Evolutionary conservation across 2,329 filamentous ascomycete genomes (phyloP).

Genomic region (Scedosporium boydii): DNA sequence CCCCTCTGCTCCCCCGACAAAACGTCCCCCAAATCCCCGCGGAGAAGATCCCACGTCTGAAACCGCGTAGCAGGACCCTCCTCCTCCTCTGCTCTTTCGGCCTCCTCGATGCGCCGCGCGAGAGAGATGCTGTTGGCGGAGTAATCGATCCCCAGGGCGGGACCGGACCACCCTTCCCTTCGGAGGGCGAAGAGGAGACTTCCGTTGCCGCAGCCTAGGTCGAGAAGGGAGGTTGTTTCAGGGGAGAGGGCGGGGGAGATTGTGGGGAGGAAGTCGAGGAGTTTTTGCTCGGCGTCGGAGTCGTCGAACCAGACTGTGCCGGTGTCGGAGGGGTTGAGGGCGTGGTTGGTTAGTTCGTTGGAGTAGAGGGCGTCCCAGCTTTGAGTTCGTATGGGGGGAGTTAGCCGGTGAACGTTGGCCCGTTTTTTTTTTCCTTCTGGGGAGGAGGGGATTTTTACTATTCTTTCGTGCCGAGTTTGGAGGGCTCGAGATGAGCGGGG

Average conservation of each 20-base stretch:
- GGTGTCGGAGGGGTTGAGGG: slow-evolving; percentile 62
- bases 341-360: slow-evolving; percentile 61
- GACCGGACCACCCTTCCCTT: slow-evolving; percentile 52
- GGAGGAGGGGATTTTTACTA: slow-evolving; percentile 45
- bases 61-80: slow-evolving; percentile 23
- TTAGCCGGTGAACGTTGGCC: background rate
- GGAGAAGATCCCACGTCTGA: slow-evolving; percentile 54
- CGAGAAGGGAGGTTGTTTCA: slow-evolving; percentile 48
- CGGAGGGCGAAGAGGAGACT: slow-evolving; percentile 75
- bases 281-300: slow-evolving; percentile 74
- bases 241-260: background rate
- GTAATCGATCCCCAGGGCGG: slow-evolving; percentile 84
- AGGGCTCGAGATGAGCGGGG: slow-evolving; percentile 66
- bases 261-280: slow-evolving; percentile 56
- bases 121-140: slow-evolving; percentile 65
- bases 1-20: slow-evolving; percentile 15
- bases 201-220: slow-evolving; percentile 91
- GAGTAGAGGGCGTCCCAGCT: slow-evolving; percentile 73
- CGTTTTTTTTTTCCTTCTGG: background rate
- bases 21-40: slow-evolving; percentile 26
- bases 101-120: slow-evolving; percentile 52
- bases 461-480: slow-evolving; percentile 75
- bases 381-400: background rate
- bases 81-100: slow-evolving; percentile 8
- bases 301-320: slow-evolving; percentile 97